These are phyloP conservation scores for Debaryomyces udenii DNA, from an alignment of 1,139 yeast species.

Conservation along the genomic window DNA sequence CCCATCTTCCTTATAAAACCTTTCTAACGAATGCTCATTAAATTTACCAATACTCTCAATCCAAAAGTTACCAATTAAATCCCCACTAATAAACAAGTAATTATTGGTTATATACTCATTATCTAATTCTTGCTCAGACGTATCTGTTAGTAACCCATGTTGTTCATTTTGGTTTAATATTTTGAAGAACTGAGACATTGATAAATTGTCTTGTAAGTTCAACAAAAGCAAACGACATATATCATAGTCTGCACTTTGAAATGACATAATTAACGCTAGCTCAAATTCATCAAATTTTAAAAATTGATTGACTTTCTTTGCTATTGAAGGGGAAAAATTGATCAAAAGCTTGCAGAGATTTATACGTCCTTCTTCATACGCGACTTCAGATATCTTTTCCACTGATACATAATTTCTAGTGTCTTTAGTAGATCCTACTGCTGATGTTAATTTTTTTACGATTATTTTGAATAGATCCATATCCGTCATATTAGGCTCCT, in stretches of 20 bases:
- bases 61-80: constrained; percentile 49
- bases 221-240: constrained; percentile 63
- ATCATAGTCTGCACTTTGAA: constrained; percentile 67
- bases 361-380: constrained; percentile 82
- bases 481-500: constrained; percentile 59
- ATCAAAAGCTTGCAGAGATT: constrained; percentile 66
- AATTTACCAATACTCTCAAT: constrained; percentile 32
- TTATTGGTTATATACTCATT: constrained; percentile 17
- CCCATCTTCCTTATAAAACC: constrained; percentile 39
- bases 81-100: constrained; percentile 37
- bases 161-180: constrained; percentile 46
- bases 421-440: constrained; percentile 13
- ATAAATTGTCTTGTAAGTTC: constrained; percentile 45
- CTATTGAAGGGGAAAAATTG: constrained; percentile 67
- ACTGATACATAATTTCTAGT: constrained; percentile 51
- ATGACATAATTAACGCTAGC: constrained; percentile 68
- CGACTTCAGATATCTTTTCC: constrained; percentile 65
- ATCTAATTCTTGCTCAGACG: constrained; percentile 17
- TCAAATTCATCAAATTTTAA: constrained; percentile 74
- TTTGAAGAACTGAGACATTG: constrained; percentile 44
- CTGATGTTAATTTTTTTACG: constrained; percentile 43
- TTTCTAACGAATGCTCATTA: constrained; percentile 28
- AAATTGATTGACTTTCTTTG: constrained; percentile 63
- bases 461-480: constrained; percentile 56
- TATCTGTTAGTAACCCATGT: constrained; percentile 21